These are phyloP conservation scores for Neurospora africana DNA, from an alignment of 495 filamentous ascomycete species.

Conservation along the genomic window DNA sequence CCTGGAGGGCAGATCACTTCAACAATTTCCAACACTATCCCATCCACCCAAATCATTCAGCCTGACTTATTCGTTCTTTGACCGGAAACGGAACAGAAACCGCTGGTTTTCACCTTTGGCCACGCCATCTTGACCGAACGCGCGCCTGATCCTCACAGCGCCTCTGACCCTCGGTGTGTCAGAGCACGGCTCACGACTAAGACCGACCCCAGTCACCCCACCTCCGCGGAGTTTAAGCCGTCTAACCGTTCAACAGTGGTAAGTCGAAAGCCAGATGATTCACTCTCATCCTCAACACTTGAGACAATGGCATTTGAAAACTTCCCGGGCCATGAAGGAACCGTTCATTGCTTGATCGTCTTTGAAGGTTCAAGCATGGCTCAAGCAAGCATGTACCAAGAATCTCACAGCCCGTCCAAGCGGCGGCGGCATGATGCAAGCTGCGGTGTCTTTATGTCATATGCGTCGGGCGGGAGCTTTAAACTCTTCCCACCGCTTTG, in stretches of 20 bases:
- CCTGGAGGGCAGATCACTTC: neutral
- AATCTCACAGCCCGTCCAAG: constrained; percentile 1
- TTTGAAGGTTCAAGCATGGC: neutral
- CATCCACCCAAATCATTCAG: neutral
- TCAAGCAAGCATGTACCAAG: neutral
- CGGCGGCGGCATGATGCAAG: neutral
- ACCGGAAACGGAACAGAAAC: constrained; percentile 10
- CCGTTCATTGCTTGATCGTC: neutral
- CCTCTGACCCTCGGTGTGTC: neutral
- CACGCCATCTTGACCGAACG: constrained; percentile 13
- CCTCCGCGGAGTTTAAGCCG: neutral
- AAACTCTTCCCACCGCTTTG: neutral
- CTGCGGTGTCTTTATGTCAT: neutral
- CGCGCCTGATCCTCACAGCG: constrained; percentile 13
- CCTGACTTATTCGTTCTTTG: constrained; percentile 3
- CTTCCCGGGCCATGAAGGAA: neutral
- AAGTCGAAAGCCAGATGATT: constrained; percentile 10
- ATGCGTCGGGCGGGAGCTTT: neutral
- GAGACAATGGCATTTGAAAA: constrained; percentile 3
- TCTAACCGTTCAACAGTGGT: neutral
- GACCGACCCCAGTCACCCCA: neutral
- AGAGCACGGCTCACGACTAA: neutral
- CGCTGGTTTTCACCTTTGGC: constrained; percentile 11
- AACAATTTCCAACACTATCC: neutral
- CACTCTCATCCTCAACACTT: constrained; percentile 9